Evolutionary conservation across 352 stramenopile genomes (phyloP).

Genomic region (Pythium brachiatum): DNA sequence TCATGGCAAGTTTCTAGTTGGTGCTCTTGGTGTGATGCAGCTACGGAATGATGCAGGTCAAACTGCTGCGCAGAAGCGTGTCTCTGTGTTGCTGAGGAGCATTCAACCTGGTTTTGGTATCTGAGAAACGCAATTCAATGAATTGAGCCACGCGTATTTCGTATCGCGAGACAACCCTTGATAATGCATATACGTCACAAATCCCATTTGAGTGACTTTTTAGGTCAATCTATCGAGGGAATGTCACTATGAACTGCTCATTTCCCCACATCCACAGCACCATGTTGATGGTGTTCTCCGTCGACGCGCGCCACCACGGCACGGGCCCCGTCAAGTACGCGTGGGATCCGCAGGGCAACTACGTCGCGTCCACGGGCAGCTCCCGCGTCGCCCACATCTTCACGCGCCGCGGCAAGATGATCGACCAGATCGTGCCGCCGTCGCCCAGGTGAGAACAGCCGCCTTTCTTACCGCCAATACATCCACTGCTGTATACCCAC

Average conservation of each 20-base stretch:
- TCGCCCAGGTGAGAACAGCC: constrained; percentile 60
- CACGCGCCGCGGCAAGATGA: constrained; percentile 59
- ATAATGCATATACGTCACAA: not conserved
- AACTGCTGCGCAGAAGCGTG: not conserved
- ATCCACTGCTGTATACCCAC: not conserved
- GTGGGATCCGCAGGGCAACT: constrained; percentile 77
- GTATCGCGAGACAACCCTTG: no score
- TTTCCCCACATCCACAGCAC: not conserved
- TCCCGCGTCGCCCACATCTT: constrained; percentile 80
- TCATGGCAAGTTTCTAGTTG: no score
- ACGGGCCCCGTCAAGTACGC: constrained; percentile 69
- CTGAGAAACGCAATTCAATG: not conserved
- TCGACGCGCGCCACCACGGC: constrained; percentile 76
- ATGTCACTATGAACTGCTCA: not conserved
- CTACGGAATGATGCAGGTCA: not conserved
- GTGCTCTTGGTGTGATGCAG: no score
- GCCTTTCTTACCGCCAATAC: not conserved
- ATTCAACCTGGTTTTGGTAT: not conserved
- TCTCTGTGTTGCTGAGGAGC: not conserved
- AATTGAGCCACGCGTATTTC: no score
- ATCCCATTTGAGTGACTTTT: not conserved
- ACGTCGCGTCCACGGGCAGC: constrained; percentile 69
- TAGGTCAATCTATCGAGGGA: not conserved
- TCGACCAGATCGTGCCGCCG: constrained; percentile 77
- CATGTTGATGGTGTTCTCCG: constrained; percentile 83